Evolutionary conservation across 1,139 yeast genomes (phyloP).

Genomic region (Zygoascus sp.): DNA sequence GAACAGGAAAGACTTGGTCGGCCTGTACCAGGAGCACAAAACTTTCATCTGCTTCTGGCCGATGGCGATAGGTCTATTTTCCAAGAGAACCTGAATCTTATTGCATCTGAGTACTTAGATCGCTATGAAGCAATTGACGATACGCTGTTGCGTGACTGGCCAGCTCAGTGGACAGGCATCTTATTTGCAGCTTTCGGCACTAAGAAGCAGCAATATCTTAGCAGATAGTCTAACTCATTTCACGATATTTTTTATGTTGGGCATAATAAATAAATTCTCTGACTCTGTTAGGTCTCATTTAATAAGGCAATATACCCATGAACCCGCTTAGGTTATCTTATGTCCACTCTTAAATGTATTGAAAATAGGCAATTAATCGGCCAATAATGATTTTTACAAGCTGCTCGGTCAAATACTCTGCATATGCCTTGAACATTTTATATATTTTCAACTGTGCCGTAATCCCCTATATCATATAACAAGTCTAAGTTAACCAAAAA

Average conservation of each 20-base stretch:
- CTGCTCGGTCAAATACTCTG: no score
- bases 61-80: conserved; percentile 2
- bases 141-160: conserved; percentile 13
- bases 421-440: no score
- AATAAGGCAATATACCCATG: no score
- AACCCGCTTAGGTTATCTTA: no score
- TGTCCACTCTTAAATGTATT: not conserved
- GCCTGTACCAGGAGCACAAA: not conserved
- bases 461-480: not conserved
- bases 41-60: conserved; percentile 3
- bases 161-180: conserved; percentile 3
- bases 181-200: not conserved
- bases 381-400: no score
- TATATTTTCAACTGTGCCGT: no score
- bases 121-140: conserved; percentile 10
- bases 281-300: not conserved
- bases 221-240: not conserved
- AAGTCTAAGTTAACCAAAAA: not conserved
- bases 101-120: conserved; percentile 9
- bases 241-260: not conserved
- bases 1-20: not conserved
- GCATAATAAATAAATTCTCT: not conserved
- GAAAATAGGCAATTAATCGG: no score
- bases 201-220: conserved; percentile 4
- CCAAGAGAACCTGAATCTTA: conserved; percentile 6